Conservation (phyloP, 2,329 filamentous ascomycete species). For the Sordariomycetes sp. region DNA sequence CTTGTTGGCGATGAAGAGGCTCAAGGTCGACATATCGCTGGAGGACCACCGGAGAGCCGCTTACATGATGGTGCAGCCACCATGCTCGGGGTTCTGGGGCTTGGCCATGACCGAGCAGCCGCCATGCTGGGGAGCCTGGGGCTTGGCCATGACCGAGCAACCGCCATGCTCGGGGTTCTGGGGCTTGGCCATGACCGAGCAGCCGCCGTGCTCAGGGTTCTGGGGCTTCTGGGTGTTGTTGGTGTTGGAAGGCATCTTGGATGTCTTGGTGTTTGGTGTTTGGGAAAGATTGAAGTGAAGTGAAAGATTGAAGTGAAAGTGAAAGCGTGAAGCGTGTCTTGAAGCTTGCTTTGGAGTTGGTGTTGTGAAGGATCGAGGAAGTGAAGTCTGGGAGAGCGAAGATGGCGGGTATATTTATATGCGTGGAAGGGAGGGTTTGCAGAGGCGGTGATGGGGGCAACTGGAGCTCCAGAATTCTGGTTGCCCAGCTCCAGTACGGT, state of each 20-base stretch:
- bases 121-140: slow-evolving; percentile 9
- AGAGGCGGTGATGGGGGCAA: too few species aligned
- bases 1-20: neutral
- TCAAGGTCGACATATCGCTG: neutral
- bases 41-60: neutral
- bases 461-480: too few species aligned
- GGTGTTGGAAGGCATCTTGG: slow-evolving; percentile 16
- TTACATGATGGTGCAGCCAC: slow-evolving; percentile 23
- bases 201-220: slow-evolving; percentile 15
- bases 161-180: slow-evolving; percentile 12
- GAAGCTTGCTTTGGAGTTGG: neutral
- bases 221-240: slow-evolving; percentile 8
- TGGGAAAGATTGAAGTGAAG: neutral
- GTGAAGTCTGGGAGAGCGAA: neutral
- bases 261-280: slow-evolving; percentile 7
- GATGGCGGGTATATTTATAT: too few species aligned
- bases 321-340: neutral
- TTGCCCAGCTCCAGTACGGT: too few species aligned
- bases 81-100: slow-evolving; percentile 1
- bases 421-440: too few species aligned
- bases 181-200: slow-evolving; percentile 18
- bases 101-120: slow-evolving; percentile 13
- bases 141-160: slow-evolving; percentile 19
- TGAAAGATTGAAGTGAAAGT: neutral
- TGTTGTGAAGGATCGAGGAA: neutral